These are phyloP conservation scores for Ceratobasidium sp. DNA, from an alignment of 1,284 basidiomycete species.

Conservation along the genomic window DNA sequence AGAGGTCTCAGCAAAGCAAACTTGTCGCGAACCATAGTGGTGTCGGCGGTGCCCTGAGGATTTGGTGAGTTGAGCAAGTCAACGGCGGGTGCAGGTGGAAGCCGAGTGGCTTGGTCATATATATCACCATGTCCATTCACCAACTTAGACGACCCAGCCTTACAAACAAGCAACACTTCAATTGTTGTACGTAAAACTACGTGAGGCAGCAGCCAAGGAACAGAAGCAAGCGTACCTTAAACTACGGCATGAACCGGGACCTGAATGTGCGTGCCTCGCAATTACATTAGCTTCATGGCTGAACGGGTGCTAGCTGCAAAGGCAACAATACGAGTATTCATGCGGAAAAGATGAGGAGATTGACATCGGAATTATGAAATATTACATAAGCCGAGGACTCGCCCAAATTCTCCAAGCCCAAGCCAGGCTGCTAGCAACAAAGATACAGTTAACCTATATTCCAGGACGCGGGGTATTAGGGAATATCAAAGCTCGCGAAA, in stretches of 20 bases:
- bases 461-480: not conserved
- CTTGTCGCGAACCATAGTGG: slow-evolving; percentile 44
- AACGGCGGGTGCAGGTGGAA: slow-evolving; percentile 26
- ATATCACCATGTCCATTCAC: not conserved
- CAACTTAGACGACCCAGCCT: not conserved
- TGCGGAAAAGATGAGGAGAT: not conserved
- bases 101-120: slow-evolving; percentile 29
- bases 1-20: slow-evolving; percentile 87
- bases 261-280: not conserved
- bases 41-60: slow-evolving; percentile 41
- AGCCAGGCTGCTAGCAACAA: not conserved
- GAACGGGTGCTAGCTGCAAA: not conserved
- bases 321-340: not conserved
- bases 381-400: not conserved
- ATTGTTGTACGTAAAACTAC: not conserved
- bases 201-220: not conserved
- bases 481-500: too few species aligned
- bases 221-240: not conserved
- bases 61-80: slow-evolving; percentile 1
- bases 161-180: too few species aligned
- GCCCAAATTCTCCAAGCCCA: not conserved
- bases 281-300: not conserved
- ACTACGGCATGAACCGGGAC: not conserved
- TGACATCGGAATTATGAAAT: too few species aligned
- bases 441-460: not conserved